Percentiles rank a stretch among this genome's conserved stretches.
Evolutionary conservation across 2,329 filamentous ascomycete species (phyloP).

Genomic region (Thielaviopsis populi): DNA sequence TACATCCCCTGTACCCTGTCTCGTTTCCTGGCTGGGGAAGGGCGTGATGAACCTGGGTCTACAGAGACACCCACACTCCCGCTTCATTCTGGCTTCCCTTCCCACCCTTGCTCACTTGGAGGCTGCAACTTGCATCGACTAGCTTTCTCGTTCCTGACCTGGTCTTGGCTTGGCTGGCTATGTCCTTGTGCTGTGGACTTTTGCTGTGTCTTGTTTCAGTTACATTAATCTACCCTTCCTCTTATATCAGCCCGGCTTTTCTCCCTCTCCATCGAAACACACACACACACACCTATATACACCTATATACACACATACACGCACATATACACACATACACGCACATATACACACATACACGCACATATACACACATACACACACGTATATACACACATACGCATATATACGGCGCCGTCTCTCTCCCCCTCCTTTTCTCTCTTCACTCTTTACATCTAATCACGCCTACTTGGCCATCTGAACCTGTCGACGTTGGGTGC

Average conservation of each 20-base stretch:
- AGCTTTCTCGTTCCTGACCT: constrained; percentile 8
- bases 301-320: too few relatives aligned
- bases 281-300: too few relatives aligned
- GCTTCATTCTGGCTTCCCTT: background rate
- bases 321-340: too few relatives aligned
- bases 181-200: background rate
- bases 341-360: too few relatives aligned
- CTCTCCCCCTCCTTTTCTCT: background rate
- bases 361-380: too few relatives aligned
- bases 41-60: background rate
- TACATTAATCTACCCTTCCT: constrained; percentile 1
- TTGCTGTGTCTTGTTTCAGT: constrained; percentile 1
- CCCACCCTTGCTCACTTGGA: background rate
- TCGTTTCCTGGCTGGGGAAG: background rate
- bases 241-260: too few relatives aligned
- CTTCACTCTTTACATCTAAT: background rate
- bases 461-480: background rate
- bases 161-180: background rate
- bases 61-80: background rate
- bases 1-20: background rate
- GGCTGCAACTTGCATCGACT: background rate
- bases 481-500: background rate
- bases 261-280: background rate
- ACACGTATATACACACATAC: too few relatives aligned
- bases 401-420: background rate